Evolutionary conservation across 2,329 filamentous ascomycete species (phyloP), one percentile per base, ranked within the genome.

Genomic region (Colletotrichum spinosum): DNA sequence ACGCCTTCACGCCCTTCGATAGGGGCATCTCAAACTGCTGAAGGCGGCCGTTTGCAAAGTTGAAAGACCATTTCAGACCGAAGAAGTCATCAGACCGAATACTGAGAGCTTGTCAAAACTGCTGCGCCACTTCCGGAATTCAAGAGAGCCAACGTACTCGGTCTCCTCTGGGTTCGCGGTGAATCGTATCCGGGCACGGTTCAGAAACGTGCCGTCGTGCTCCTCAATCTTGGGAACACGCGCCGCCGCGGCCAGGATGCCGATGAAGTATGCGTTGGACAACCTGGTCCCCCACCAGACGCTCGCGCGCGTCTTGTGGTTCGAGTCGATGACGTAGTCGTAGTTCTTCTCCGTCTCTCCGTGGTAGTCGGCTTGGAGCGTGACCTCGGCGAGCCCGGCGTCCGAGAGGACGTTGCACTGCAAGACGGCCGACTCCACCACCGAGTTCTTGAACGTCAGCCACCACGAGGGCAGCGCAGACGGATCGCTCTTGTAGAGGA

Each of bases 381-480:
- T 39, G 4, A 55, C 12, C 2, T 12, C 17, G n/a, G 7, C 15
- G 45, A 17, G 45, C 45, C 45, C 17, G 9, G 13, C 45, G 6
- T 55, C 52, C 6, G 39, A 45, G 10, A 45, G n/a, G 4, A 55
- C 4, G 9, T 11, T 2, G 38, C 52, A 55, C 8, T 39, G 12
- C 9, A 55, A 13, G 1, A 8, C 45, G 3, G 52, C 39, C 6
- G 41, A 17, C 17, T 17, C 41, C 3, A 55, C 41, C 6, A 25
- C 37, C 41, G 41, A 55, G 12, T 17, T 25, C 25, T 6, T 13
- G 17, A 12, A 55, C 41, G 52, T 44, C 2, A 55, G 9, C 52
- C 52, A 55, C 52, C 52, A 55, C 17, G 52, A 34, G 33, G 39
- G 39, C 52, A n/a, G 4, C 33, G 11, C 17, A 35, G 52, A 8